Percentiles rank a stretch among this genome's conserved stretches.
Evolutionary conservation across 2,329 filamentous ascomycete species (phyloP).

Genomic region (Nemania serpens): DNA sequence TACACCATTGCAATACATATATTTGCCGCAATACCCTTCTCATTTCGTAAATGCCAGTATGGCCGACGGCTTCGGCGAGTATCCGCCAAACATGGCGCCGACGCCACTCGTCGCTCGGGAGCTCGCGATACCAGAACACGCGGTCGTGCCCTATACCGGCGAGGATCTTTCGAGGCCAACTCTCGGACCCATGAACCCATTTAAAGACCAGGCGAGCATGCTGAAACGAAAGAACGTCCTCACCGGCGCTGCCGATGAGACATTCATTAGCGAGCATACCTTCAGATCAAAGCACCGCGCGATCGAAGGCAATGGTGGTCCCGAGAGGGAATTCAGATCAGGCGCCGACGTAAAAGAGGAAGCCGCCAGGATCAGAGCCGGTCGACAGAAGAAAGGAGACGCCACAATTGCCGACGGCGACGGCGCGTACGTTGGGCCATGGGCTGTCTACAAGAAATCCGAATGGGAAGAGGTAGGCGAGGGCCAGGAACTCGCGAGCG

Average conservation of each 20-base stretch:
- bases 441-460: slow-evolving; percentile 79
- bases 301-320: slow-evolving; percentile 68
- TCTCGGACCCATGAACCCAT: slow-evolving; percentile 75
- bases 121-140: slow-evolving; percentile 60
- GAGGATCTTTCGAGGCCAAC: slow-evolving; percentile 70
- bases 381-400: slow-evolving; percentile 83
- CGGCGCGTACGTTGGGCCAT: slow-evolving; percentile 89
- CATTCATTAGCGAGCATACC: slow-evolving; percentile 84
- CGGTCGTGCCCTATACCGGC: slow-evolving; percentile 69
- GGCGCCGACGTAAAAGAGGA: slow-evolving; percentile 69
- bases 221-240: slow-evolving; percentile 80
- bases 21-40: too few species aligned
- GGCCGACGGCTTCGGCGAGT: slow-evolving; percentile 63
- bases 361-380: slow-evolving; percentile 69
- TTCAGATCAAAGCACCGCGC: slow-evolving; percentile 89
- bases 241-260: slow-evolving; percentile 87
- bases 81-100: slow-evolving; percentile 68
- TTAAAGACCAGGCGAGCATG: slow-evolving; percentile 63
- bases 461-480: slow-evolving; percentile 75
- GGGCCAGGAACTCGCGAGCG: slow-evolving; percentile 76
- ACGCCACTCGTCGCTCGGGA: slow-evolving; percentile 65
- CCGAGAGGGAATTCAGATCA: slow-evolving; percentile 60
- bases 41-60: slow-evolving; percentile 45
- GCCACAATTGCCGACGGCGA: slow-evolving; percentile 83
- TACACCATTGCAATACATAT: too few species aligned